Conservation (phyloP, 441 rosid species). For the Pelargonium australe region DNA sequence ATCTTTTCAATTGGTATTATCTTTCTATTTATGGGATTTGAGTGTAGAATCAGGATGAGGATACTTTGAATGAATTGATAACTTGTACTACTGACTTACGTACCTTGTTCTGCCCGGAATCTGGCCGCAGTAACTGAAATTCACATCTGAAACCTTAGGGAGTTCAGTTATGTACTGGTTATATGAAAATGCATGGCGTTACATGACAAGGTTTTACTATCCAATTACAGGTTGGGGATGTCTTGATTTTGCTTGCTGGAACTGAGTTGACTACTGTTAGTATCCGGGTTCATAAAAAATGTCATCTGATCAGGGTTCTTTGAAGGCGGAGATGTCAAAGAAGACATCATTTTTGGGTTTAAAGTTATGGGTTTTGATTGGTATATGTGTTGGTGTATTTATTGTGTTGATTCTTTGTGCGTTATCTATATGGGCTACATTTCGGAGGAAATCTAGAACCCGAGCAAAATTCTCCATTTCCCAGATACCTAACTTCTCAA, state of each 20-base stretch:
- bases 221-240: constrained; percentile 32
- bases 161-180: constrained; percentile 5
- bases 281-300: constrained; percentile 35
- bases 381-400: not conserved
- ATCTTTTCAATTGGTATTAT: constrained; percentile 3
- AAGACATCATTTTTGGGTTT: not conserved
- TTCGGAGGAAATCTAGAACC: constrained; percentile 54
- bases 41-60: constrained; percentile 14
- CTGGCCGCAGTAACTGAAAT: not conserved
- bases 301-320: constrained; percentile 33
- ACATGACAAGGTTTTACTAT: constrained; percentile 20
- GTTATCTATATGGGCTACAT: not conserved
- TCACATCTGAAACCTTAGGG: constrained; percentile 8
- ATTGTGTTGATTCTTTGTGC: constrained; percentile 4
- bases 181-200: constrained; percentile 5
- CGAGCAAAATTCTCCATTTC: constrained; percentile 48
- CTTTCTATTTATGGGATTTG: constrained; percentile 16
- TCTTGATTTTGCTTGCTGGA: constrained; percentile 21
- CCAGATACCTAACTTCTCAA: constrained; percentile 69
- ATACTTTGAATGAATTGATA: constrained; percentile 8
- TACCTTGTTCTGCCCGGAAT: constrained; percentile 1
- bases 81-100: constrained; percentile 5
- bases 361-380: constrained; percentile 1
- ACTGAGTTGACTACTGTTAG: constrained; percentile 15
- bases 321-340: not conserved